A percentile compares a stretch with the other conserved stretches of the same genome.
Evolutionary conservation across 441 rosid species (phyloP).

Genomic region (Biscutella auriculata): DNA sequence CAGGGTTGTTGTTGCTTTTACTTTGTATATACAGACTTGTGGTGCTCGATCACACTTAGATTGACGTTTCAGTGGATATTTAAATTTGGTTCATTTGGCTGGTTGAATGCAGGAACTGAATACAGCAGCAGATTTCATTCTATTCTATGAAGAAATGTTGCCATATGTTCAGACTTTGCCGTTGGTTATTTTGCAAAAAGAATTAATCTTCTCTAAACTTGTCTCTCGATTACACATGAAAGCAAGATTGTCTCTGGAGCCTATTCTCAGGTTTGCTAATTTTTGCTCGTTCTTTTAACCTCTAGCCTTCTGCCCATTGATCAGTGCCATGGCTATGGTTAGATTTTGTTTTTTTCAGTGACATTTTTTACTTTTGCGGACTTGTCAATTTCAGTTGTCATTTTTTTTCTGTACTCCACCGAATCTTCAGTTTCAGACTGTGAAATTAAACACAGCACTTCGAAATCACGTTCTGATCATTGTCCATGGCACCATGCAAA

Average conservation of each 20-base stretch:
- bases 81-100: conserved; percentile 5
- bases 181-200: conserved; percentile 61
- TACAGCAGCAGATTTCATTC: conserved; percentile 87
- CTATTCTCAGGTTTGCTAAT: conserved; percentile 60
- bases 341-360: too few species aligned
- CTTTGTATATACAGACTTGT: neutral
- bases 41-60: neutral
- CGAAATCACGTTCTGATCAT: neutral
- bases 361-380: neutral
- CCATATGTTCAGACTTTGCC: conserved; percentile 66
- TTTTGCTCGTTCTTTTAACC: conserved; percentile 1
- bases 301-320: neutral
- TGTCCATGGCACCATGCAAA: too few species aligned
- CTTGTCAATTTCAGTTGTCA: conserved; percentile 5
- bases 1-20: neutral
- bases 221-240: conserved; percentile 60
- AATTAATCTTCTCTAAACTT: conserved; percentile 55
- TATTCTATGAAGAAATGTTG: conserved; percentile 60
- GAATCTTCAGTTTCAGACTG: neutral
- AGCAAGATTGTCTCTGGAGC: conserved; percentile 82
- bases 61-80: neutral
- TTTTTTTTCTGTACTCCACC: conserved; percentile 6
- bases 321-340: too few species aligned
- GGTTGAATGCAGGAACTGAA: conserved; percentile 60
- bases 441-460: conserved; percentile 3